These are phyloP conservation scores for Nitzschia sp. DNA, from an alignment of 108 stramenopile species.

Conservation along the genomic window DNA sequence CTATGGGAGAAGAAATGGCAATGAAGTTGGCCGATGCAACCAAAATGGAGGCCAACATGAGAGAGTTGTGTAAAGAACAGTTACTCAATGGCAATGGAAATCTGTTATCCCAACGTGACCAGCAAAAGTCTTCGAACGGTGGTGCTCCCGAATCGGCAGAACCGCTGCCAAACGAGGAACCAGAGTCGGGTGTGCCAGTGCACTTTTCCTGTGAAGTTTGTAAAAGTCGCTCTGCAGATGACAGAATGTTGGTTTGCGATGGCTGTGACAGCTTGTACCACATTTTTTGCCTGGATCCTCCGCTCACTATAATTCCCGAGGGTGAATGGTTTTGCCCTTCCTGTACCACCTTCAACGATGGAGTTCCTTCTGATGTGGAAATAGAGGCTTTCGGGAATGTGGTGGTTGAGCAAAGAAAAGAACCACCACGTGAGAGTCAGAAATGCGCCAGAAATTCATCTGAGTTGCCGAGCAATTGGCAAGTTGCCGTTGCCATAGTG, in stretches of 20 bases:
- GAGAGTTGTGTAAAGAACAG: neutral
- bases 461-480: neutral
- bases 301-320: conserved; percentile 54
- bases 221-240: conserved; percentile 9
- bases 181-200: too few relatives aligned
- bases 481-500: neutral
- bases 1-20: conserved; percentile 12
- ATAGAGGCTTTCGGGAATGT: conserved; percentile 49
- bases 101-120: neutral
- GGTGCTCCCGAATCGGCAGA: neutral
- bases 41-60: neutral
- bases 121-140: neutral
- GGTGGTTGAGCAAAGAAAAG: conserved; percentile 50
- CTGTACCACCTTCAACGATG: conserved; percentile 22
- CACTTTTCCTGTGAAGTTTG: conserved; percentile 41
- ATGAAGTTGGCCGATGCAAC: neutral
- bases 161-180: too few relatives aligned
- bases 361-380: conserved; percentile 42
- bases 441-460: neutral
- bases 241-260: conserved; percentile 60
- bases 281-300: conserved; percentile 53
- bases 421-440: neutral
- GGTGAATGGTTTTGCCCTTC: conserved; percentile 75
- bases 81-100: too few relatives aligned
- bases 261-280: conserved; percentile 68